Conservation (phyloP, 148 eudicot species). For the Camellia sinensis region DNA sequence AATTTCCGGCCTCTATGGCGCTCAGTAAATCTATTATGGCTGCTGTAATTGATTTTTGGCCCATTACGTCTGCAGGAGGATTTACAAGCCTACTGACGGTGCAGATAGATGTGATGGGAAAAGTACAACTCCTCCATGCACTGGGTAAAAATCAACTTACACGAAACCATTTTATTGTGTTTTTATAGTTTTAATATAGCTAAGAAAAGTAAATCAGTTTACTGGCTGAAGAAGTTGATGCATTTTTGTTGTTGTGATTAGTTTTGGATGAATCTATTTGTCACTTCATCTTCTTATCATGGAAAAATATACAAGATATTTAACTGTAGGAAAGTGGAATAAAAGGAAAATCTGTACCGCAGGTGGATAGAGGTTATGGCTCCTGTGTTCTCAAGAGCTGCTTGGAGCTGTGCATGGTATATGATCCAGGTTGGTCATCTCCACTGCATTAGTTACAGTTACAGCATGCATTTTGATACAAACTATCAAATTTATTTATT, state of each 20-base stretch:
- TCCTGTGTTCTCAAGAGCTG: conserved; percentile 84
- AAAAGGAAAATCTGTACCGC: conserved; percentile 15
- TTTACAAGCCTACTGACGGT: conserved; percentile 49
- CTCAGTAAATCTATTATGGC: neutral
- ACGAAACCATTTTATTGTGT: neutral
- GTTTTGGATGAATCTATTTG: neutral
- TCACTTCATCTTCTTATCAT: neutral
- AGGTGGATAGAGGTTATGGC: conserved; percentile 99
- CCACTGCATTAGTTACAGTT: neutral
- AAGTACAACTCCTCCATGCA: conserved; percentile 85
- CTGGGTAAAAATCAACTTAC: conserved; percentile 52
- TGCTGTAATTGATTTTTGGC: neutral
- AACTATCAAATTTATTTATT: neutral
- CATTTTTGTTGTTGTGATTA: neutral
- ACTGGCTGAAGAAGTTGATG: neutral
- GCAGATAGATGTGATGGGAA: conserved; percentile 48
- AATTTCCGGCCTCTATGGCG: neutral
- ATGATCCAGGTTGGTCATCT: conserved; percentile 71
- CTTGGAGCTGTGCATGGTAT: conserved; percentile 96
- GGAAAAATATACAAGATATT: neutral
- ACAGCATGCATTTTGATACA: neutral
- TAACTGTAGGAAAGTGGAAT: neutral
- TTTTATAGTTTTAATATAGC: neutral
- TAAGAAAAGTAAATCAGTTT: neutral
- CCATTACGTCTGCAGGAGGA: conserved; percentile 53